Evolutionary conservation across 129 eudicot species (phyloP).

Genomic region (Lactuca saligna): DNA sequence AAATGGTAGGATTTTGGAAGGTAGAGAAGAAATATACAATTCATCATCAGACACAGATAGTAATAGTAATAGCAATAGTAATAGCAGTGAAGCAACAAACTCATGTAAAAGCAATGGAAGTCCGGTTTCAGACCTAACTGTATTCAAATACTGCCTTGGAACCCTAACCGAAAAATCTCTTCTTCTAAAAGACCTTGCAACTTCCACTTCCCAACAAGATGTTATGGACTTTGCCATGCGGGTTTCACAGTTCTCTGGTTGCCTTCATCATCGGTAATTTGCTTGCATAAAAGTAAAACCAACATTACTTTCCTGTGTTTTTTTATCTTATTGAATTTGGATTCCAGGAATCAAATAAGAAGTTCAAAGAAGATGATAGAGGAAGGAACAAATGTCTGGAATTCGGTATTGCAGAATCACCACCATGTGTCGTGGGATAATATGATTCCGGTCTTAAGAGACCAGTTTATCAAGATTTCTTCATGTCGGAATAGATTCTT

Average conservation of each 20-base stretch:
- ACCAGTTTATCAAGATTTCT: slow-evolving; percentile 61
- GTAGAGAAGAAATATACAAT: slow-evolving; percentile 48
- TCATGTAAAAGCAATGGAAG: slow-evolving; percentile 38
- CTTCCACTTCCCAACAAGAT: slow-evolving; percentile 49
- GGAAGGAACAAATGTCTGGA: slow-evolving; percentile 86
- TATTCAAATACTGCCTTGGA: slow-evolving; percentile 88
- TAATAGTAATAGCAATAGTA: slow-evolving; percentile 33
- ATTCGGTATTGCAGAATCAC: slow-evolving; percentile 46
- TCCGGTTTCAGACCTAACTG: slow-evolving; percentile 54
- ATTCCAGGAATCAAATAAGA: slow-evolving; percentile 65
- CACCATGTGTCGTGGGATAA: slow-evolving; percentile 73
- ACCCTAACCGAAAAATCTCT: slow-evolving; percentile 57
- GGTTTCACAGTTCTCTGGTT: slow-evolving; percentile 80
- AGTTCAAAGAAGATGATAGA: slow-evolving; percentile 76
- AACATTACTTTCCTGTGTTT: not conserved
- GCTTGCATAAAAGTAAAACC: not conserved
- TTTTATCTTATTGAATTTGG: not conserved
- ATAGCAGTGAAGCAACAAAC: slow-evolving; percentile 64
- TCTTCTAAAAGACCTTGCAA: slow-evolving; percentile 68
- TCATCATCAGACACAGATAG: slow-evolving; percentile 59
- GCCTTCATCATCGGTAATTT: slow-evolving; percentile 85
- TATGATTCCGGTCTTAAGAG: slow-evolving; percentile 48
- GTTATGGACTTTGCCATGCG: slow-evolving; percentile 57
- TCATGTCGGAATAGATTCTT: slow-evolving; percentile 60
- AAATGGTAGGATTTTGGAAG: slow-evolving; percentile 32